Base-by-base conservation (phyloP, 1,139 yeast genomes). In the Arxiozyma slooffiae region DNA sequence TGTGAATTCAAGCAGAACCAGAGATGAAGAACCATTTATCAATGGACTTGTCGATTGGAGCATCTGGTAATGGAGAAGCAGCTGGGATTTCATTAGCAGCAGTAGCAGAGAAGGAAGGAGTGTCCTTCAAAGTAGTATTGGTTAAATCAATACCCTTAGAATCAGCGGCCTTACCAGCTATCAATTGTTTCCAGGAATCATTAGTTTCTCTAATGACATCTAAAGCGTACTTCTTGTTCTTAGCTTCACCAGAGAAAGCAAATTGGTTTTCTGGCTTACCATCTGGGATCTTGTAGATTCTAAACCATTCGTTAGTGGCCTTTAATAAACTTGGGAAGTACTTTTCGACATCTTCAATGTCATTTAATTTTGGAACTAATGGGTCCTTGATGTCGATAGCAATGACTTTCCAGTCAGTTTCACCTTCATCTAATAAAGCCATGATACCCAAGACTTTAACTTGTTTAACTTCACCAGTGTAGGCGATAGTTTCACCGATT, bases 11-110 rank as follows among this genome's bases (percentile, higher is more conserved):
- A 62, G 81, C 81, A 56, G 81, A 73, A 73, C 97, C 97, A 58
- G 97, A 87, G 71, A 92, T 92, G 81, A 82, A 92, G 80, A 92
- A 92, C 98, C 98, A 92, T 78, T 92, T 92, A 80, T 92, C 97
- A 69, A 92, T 76, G 52, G 97, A 88, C 73, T 87, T 82, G 77
- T 92, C 98, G 70, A 92, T 87, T 71, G 96, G 95, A 58, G 95
- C 97, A 67, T 94, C 90, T 56, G 89, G 77, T 60, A 75, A 72
- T 57, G 85, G 80, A 63, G 81, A 65, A 61, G 85, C 92, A 55
- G 78, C 76, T 59, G 97, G 94, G 53, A 87, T 68, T 52, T 72
- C 76, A 50, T 73, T 61, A 51, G 71, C 74, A 58, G 78, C 79
- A 56, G 74, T 60, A 48, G 74, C 73, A 52, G 79, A 66, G 72